Conservation (phyloP, 2,329 filamentous ascomycete species). For the Monilinia fructigena region DNA sequence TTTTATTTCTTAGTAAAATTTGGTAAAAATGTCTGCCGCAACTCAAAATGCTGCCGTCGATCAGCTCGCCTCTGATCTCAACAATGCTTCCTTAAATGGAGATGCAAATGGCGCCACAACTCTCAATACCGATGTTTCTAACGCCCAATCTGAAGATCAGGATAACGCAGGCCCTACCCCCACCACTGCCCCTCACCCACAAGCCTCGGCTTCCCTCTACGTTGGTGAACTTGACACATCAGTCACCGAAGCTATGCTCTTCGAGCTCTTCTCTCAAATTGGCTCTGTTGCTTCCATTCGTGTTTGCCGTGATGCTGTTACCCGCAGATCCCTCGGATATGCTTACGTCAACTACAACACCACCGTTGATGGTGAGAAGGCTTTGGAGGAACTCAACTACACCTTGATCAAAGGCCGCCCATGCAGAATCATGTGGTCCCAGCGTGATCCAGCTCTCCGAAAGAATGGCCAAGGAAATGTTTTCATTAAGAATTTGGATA, state of each 20-base stretch:
- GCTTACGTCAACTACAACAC: conserved; percentile 99
- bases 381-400: conserved; percentile 99
- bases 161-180: conserved; percentile 69
- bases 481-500: conserved; percentile 99
- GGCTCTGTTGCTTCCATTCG: conserved; percentile 98
- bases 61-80: conserved; percentile 77
- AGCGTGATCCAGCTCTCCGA: conserved; percentile 96
- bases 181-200: conserved; percentile 73
- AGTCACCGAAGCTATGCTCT: conserved; percentile 99
- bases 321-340: conserved; percentile 96
- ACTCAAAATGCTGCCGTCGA: conserved; percentile 63
- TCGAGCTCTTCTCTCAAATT: conserved; percentile 99
- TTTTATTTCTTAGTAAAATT: conserved; percentile 26
- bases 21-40: conserved; percentile 59
- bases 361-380: conserved; percentile 93
- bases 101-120: conserved; percentile 65
- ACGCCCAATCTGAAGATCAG: conserved; percentile 55
- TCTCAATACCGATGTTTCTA: conserved; percentile 72
- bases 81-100: conserved; percentile 68
- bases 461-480: conserved; percentile 99
- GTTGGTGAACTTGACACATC: conserved; percentile 97
- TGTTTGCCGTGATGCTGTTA: conserved; percentile 98
- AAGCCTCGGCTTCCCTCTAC: conserved; percentile 96
- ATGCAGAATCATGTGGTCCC: conserved; percentile 99
- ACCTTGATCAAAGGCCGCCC: conserved; percentile 98